These are phyloP conservation scores for Venturia asperata DNA, from an alignment of 2,329 filamentous ascomycete genomes.

Conservation along the genomic window DNA sequence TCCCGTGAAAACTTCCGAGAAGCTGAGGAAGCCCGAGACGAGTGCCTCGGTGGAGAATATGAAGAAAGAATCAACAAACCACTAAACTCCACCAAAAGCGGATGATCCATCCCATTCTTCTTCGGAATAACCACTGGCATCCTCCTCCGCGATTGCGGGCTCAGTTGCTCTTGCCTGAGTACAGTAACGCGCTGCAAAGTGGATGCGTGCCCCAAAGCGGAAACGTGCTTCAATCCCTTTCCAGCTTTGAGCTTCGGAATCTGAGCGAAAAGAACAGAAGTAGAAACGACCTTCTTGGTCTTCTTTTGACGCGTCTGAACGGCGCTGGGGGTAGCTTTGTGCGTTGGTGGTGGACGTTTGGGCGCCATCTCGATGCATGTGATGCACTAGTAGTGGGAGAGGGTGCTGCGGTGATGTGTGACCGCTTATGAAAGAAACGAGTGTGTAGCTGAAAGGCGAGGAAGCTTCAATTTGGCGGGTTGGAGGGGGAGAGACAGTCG, in stretches of 20 bases:
- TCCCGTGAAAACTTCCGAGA: neutral
- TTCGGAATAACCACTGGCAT: neutral
- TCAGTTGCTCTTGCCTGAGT: neutral
- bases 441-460: neutral
- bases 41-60: neutral
- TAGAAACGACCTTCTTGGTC: neutral
- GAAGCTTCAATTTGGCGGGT: neutral
- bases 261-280: neutral
- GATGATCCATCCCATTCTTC: neutral
- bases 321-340: neutral
- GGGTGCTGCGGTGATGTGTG: neutral
- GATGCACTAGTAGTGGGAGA: neutral
- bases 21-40: neutral
- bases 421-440: neutral
- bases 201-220: neutral
- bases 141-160: neutral
- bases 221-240: neutral
- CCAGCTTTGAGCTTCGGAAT: conserved; percentile 4
- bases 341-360: neutral
- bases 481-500: neutral
- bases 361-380: neutral
- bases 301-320: conserved; percentile 5
- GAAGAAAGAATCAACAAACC: neutral
- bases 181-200: neutral
- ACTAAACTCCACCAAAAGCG: neutral